Evolutionary conservation across 345 rosid genomes (phyloP).

Genomic region (Eucalyptus melliodora): DNA sequence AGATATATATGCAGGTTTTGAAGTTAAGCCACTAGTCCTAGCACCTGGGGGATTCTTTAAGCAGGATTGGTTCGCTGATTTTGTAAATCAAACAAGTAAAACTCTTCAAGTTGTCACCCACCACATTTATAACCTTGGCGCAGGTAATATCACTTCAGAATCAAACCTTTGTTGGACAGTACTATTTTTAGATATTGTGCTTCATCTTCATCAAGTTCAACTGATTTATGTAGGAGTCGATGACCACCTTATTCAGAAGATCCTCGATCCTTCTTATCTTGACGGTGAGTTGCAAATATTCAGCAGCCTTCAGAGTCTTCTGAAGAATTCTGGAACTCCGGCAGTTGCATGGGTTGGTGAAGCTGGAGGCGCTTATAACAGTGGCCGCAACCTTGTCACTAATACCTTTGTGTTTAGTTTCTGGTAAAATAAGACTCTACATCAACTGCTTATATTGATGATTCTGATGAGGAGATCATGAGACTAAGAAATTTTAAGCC

Average conservation of each 20-base stretch:
- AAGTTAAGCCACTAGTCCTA: conserved; percentile 20
- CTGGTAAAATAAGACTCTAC: conserved; percentile 23
- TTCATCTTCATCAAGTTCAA: background rate
- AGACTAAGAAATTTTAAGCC: background rate
- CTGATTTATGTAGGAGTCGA: conserved; percentile 17
- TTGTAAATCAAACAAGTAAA: conserved; percentile 11
- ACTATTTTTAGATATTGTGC: background rate
- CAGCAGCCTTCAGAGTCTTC: conserved; percentile 14
- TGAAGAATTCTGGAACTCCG: conserved; percentile 15
- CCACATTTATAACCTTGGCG: conserved; percentile 56
- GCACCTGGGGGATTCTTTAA: conserved; percentile 55
- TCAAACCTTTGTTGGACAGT: background rate
- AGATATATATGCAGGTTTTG: conserved; percentile 6
- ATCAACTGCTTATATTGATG: background rate
- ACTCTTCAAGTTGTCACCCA: conserved; percentile 42
- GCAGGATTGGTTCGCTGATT: conserved; percentile 22
- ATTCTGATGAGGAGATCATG: background rate
- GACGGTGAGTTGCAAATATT: conserved; percentile 7
- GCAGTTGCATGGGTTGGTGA: conserved; percentile 67
- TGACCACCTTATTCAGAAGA: conserved; percentile 25
- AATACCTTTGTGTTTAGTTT: conserved; percentile 43
- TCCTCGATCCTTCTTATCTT: conserved; percentile 33
- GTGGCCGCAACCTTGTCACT: conserved; percentile 41
- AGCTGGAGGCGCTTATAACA: conserved; percentile 55
- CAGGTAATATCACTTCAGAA: conserved; percentile 7